Evolutionary conservation across 2,329 filamentous ascomycete genomes (phyloP), one percentile per base, ranked within the genome.

Genomic region (Ascochyta koolunga): DNA sequence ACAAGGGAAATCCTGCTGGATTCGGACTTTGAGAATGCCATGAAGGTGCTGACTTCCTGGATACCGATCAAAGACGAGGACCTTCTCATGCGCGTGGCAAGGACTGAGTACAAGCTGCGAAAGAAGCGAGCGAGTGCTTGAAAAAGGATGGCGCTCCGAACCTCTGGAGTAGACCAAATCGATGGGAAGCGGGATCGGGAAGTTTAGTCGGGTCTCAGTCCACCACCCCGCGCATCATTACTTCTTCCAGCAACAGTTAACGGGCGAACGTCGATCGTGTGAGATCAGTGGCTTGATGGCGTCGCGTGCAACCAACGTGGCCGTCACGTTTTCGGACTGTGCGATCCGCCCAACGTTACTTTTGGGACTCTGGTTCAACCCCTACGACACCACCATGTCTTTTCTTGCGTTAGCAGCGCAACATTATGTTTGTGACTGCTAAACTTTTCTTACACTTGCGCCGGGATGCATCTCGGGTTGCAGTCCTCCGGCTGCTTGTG

Each of bases 11-110:
- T 96, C 45, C 81, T 99, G 27, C 80, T 97, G 5, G 92, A 96
- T 67, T 91, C 90, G 16, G 95, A 99, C 72, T 99, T 98, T 74
- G 95, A 99, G 74, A 96, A 96, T 68, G 90, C 90, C 40, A 99
- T 99, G 95, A 98, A 97, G 78, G 89, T 93, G 7, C 80, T 99
- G 59, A 98, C 95, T 25, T 92, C 89, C 51, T 96, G 91, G 86
- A 89, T 98, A 38, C 92, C 93, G 18, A 89, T 99, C 72, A 91
- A 91, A 76, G 93, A 99, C 67, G 91, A 96, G 70, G 92, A 98
- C 72, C 77, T 96, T 53, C 82, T 99, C 67, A 96, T 99, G 91
- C 88, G 88, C 66, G 91, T 97, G 54, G 87, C 91, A 22, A 88
- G 88, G 69, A 87, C 90, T 13, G 93, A 98, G 77, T 97, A 90